Conservation (phyloP, 352 stramenopile species). For the Aphanomyces euteiches region DNA sequence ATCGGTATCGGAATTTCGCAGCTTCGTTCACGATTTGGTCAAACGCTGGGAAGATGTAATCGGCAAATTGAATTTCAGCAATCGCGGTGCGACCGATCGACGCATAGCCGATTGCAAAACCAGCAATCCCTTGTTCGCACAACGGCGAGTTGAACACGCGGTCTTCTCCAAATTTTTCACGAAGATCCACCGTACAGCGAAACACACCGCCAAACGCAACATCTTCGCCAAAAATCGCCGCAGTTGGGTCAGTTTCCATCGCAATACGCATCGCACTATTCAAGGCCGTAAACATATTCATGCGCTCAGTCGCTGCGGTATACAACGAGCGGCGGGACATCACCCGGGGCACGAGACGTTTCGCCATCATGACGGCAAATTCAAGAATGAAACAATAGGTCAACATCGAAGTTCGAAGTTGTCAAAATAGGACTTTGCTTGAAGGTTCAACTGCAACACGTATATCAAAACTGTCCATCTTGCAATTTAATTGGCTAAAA, state of each 20-base stretch:
- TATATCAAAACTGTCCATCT: background rate
- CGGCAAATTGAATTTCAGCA: constrained; percentile 96
- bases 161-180: constrained; percentile 91
- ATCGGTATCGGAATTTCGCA: constrained; percentile 98
- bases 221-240: constrained; percentile 97
- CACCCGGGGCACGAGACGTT: background rate
- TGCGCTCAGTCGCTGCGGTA: constrained; percentile 47
- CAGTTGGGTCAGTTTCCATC: constrained; percentile 82
- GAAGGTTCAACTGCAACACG: constrained; percentile 11
- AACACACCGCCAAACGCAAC: constrained; percentile 98
- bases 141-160: constrained; percentile 97
- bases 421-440: background rate
- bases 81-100: constrained; percentile 94
- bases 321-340: background rate
- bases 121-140: constrained; percentile 91
- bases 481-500: constrained; percentile 2
- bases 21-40: constrained; percentile 98
- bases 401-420: constrained; percentile 18
- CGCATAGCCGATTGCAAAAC: constrained; percentile 97
- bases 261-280: constrained; percentile 89
- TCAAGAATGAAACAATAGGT: constrained; percentile 5
- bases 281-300: constrained; percentile 92
- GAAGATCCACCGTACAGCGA: constrained; percentile 92
- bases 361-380: constrained; percentile 7
- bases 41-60: constrained; percentile 98